Conservation (phyloP, 2,329 filamentous ascomycete genomes). For the Biscogniauxia mediterranea region DNA sequence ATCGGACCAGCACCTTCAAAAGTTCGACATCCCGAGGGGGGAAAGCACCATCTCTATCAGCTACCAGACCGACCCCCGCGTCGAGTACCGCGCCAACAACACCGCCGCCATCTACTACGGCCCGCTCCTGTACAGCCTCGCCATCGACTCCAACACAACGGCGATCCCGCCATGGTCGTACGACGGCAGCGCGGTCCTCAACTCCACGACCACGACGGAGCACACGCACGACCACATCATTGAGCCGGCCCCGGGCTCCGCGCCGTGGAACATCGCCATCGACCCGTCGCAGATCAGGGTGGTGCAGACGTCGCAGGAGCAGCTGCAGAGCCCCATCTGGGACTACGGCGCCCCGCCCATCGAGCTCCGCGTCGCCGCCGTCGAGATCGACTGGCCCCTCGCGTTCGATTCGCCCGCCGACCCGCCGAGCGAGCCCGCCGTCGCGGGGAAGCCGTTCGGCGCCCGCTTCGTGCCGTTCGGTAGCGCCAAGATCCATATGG, state of each 20-base stretch:
- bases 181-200: slow-evolving; percentile 13
- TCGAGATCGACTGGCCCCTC: slow-evolving; percentile 34
- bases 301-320: background rate
- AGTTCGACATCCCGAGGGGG: slow-evolving; percentile 22
- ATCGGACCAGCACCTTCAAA: slow-evolving; percentile 25
- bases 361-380: slow-evolving; percentile 32
- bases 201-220: slow-evolving; percentile 22
- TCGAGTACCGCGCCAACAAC: slow-evolving; percentile 31
- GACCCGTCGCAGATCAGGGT: slow-evolving; percentile 32
- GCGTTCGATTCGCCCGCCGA: slow-evolving; percentile 26
- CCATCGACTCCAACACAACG: slow-evolving; percentile 27
- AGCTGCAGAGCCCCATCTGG: slow-evolving; percentile 30
- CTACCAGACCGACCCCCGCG: slow-evolving; percentile 26
- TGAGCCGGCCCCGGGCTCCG: slow-evolving; percentile 19
- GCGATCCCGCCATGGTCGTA: slow-evolving; percentile 19
- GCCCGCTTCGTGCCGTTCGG: slow-evolving; percentile 34
- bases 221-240: slow-evolving; percentile 31
- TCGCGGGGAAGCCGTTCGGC: slow-evolving; percentile 25
- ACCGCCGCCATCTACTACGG: slow-evolving; percentile 34
- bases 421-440: slow-evolving; percentile 20
- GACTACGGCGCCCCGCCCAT: slow-evolving; percentile 29
- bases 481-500: slow-evolving; percentile 35
- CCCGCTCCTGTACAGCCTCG: slow-evolving; percentile 31
- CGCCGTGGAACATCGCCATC: slow-evolving; percentile 33
- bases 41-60: slow-evolving; percentile 23